A percentile compares a stretch with the other conserved stretches of the same genome.
Conservation (phyloP, 2,329 filamentous ascomycete genomes). For the Leptodontidium sp. region DNA sequence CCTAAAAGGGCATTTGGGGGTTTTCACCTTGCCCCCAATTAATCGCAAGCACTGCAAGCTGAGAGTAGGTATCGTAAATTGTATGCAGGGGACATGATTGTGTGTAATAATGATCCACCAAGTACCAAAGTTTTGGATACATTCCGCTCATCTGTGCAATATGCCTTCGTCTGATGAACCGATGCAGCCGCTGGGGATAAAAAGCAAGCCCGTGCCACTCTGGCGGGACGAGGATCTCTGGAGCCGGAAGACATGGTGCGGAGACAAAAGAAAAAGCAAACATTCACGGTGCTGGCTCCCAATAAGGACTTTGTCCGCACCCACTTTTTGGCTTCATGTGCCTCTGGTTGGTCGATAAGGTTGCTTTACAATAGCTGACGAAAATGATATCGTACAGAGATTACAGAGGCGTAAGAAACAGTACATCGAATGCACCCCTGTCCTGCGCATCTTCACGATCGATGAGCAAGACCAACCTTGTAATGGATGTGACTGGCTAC, state of each 20-base stretch:
- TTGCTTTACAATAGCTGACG: not conserved
- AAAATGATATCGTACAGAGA: not conserved
- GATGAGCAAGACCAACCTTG: not conserved
- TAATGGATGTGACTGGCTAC: not conserved
- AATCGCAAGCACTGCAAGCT: not conserved
- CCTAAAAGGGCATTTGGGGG: not conserved
- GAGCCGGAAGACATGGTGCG: constrained; percentile 12
- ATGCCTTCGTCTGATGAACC: not conserved
- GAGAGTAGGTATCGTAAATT: not conserved
- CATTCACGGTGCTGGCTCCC: not conserved
- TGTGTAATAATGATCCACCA: not conserved
- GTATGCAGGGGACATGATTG: constrained; percentile 10
- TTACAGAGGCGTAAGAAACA: not conserved
- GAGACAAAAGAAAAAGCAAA: constrained; percentile 19
- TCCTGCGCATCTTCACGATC: not conserved
- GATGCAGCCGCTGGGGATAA: constrained; percentile 20
- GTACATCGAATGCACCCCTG: not conserved
- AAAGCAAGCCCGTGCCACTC: constrained; percentile 21
- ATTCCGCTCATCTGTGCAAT: not conserved
- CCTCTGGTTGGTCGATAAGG: not conserved
- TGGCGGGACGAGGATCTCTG: constrained; percentile 16
- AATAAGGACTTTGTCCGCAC: constrained; percentile 14
- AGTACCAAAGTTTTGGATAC: not conserved
- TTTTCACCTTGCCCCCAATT: not conserved
- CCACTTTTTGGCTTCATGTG: not conserved